Conservation (phyloP, 306 rosid genomes). For the Ochetophila trinervis region DNA sequence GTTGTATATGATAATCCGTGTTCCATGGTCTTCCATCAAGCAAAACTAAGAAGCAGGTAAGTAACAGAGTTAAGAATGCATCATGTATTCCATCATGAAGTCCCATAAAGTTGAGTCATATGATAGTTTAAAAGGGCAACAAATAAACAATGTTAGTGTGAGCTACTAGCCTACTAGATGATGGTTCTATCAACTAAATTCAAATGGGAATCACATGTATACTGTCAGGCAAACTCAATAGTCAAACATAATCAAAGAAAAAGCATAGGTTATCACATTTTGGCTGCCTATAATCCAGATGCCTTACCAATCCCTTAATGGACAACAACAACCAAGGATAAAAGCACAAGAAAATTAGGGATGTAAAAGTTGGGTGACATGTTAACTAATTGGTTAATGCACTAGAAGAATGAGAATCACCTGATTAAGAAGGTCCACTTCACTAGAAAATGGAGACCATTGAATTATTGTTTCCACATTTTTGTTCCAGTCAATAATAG, state of each 20-base stretch:
- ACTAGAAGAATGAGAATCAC: constrained; percentile 26
- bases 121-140: too few relatives aligned
- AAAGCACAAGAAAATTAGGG: background rate
- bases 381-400: background rate
- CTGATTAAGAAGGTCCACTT: constrained; percentile 77
- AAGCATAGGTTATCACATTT: too few relatives aligned
- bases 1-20: constrained; percentile 84
- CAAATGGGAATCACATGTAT: too few relatives aligned
- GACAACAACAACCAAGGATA: background rate
- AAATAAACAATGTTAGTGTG: too few relatives aligned
- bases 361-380: background rate
- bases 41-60: constrained; percentile 50
- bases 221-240: too few relatives aligned
- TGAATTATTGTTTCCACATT: constrained; percentile 68
- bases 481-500: constrained; percentile 62
- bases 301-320: background rate
- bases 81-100: background rate
- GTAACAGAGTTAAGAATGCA: constrained; percentile 19
- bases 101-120: background rate
- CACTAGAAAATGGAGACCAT: constrained; percentile 85
- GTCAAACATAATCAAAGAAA: too few relatives aligned
- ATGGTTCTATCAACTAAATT: too few relatives aligned
- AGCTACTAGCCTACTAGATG: too few relatives aligned
- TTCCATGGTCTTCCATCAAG: constrained; percentile 64
- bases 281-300: too few relatives aligned